Evolutionary conservation across 768 basidiomycete species (phyloP), one percentile per base, ranked within the genome.

Genomic region (Leccinum rimulosum): DNA sequence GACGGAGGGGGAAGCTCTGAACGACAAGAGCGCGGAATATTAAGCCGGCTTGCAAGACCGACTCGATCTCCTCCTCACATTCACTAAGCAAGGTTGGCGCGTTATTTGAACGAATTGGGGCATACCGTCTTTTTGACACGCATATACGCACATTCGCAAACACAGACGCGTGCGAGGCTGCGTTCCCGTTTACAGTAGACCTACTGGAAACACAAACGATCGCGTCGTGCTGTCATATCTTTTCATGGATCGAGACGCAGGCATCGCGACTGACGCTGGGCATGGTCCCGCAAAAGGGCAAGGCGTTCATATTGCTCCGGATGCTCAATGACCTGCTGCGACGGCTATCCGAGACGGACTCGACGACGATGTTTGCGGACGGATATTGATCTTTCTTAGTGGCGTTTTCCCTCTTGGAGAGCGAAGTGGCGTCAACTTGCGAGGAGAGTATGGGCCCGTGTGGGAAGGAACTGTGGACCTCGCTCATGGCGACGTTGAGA

Each of bases 351-450:
- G 94, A 95, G 74, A 89, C 87, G 72, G 90, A 88, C 19, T 81
- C 85, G 6, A 91, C 88, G 54, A 93, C 92, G 22, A 84, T 88
- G 64, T 93, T 73, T 92, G 90, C 66, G 95, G 94, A 5, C 84
- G 93, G 2, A 95, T 97, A 68, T 77, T 94, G 70, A 88, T 89
- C 1, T 95, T 95, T 72, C 75, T 96, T 52, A 91, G 89, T 59
- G 84, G 83, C 2, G 91, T 93, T 2, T 96, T 94, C 69, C 90
- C 92, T 6, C 73, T 97, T 9, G 90, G 91, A 3, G 94, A 96
- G 72, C 78, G 93, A 52, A 94, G 92, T 70, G 93, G 94, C 33
- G 94, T 96, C 35, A 97, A 97, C 72, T 74, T 96, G 62, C 79
- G 94, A 33, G 94, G 94, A 58, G 91, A 95, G 74, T 93, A 88